Percentiles rank a stretch among this genome's conserved stretches.
Conservation (phyloP, 169 alveolate species). For the Plasmodium cynomolgi region DNA sequence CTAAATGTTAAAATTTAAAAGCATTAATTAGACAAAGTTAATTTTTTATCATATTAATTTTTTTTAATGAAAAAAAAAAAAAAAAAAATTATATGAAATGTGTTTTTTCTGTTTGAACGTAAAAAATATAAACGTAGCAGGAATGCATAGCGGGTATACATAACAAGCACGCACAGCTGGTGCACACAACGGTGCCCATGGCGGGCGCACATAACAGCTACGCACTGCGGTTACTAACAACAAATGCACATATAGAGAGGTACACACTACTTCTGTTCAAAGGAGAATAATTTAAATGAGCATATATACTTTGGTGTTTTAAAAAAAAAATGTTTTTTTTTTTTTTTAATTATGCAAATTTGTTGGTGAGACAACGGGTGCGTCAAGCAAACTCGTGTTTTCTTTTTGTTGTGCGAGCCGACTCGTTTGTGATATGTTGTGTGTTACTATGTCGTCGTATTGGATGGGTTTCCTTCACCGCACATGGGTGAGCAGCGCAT, state of each 20-base stretch:
- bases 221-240: not conserved
- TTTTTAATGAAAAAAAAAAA: slow-evolving; percentile 15
- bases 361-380: slow-evolving; percentile 1
- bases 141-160: not conserved
- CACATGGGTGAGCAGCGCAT: not conserved
- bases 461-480: not conserved
- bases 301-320: not conserved
- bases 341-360: slow-evolving; percentile 43
- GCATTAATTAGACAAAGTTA: slow-evolving; percentile 63
- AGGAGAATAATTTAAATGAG: slow-evolving; percentile 4
- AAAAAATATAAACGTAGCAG: not conserved
- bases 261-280: not conserved
- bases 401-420: not conserved
- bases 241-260: not conserved
- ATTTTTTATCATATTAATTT: slow-evolving; percentile 25
- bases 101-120: not conserved
- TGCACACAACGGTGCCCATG: not conserved
- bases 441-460: not conserved
- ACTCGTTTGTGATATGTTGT: not conserved
- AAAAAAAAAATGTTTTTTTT: not conserved
- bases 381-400: not conserved
- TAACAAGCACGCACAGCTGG: not conserved
- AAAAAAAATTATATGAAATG: slow-evolving; percentile 21
- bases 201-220: not conserved
- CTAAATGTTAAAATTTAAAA: slow-evolving; percentile 38